Evolutionary conservation across 768 basidiomycete species (phyloP), one percentile per base, ranked within the genome.

Genomic region (Boletus vinaceobasis): DNA sequence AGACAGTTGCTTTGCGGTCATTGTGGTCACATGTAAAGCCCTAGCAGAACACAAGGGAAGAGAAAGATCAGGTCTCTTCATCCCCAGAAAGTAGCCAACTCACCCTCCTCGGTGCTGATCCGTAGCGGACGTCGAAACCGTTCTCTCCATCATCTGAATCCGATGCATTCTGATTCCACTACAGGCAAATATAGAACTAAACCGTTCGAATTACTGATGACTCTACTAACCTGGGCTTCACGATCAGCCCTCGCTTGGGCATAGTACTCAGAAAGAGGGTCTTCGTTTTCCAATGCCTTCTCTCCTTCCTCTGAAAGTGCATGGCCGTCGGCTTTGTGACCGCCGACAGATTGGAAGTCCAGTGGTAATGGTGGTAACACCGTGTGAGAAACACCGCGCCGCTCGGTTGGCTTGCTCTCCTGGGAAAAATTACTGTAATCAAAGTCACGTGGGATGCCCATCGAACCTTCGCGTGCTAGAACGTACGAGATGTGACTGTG

Each of bases 181-280:
- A 26, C n/a, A 69, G 59, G 43, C 2, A 39, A 13, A 29, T 11
- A 40, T 42, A 10, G 38, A 45, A n/a, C 19, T 38, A 36, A 40
- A 51, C 35, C 21, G 19, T 37, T 33, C 3, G 7, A 7, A 46
- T 32, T 8, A 19, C 19, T 7, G 1, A 45, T 15, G 6, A 11
- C 1, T 29, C 46, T 40, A 56, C 77, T 56, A 46, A 81, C 83
- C 55, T 67, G 69, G 15, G 67, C 73, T 26, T 81, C 79, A 26
- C 61, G 67, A 37, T 81, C 78, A 17, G 75, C 79, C 45, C 70
- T 77, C 2, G 86, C 88, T 59, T 76, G 70, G 4, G 71, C 75
- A 61, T 88, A 89, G 61, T 86, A 88, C 57, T 83, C 79, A 1
- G 80, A 79, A 49, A 90, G 71, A 0, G 88, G 86, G 63, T 90